Conservation (phyloP, 106 monocot genomes). For the Phalaenopsis equestris region DNA sequence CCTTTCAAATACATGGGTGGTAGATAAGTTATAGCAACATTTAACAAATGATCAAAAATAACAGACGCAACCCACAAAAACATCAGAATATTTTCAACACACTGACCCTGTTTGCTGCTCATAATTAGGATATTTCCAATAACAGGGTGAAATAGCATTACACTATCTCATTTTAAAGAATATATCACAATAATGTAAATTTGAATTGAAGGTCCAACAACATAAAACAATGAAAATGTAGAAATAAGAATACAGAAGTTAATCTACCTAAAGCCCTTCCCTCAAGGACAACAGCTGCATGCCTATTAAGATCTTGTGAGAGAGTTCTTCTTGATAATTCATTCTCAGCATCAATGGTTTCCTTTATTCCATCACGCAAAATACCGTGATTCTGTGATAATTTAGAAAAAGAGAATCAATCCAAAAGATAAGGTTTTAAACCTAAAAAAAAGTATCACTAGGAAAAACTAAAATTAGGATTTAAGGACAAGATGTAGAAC, state of each 20-base stretch:
- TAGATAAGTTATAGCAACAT: background rate
- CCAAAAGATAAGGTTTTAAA: background rate
- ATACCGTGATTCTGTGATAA: conserved; percentile 80
- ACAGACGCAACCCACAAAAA: background rate
- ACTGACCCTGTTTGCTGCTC: background rate
- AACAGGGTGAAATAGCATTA: background rate
- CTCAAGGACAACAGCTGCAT: conserved; percentile 94
- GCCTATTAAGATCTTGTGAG: conserved; percentile 87
- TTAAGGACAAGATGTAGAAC: background rate
- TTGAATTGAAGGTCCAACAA: background rate
- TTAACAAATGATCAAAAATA: background rate
- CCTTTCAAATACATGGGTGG: background rate
- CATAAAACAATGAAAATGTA: background rate
- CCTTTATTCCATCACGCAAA: conserved; percentile 75
- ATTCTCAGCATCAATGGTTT: conserved; percentile 53
- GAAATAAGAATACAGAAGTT: background rate
- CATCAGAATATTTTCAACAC: background rate
- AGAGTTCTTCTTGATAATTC: conserved; percentile 67
- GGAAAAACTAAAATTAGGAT: background rate
- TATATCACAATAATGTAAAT: background rate
- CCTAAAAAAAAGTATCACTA: background rate
- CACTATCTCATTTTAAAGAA: background rate
- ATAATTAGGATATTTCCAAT: background rate
- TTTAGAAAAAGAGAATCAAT: background rate
- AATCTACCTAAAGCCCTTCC: conserved; percentile 71